Base-by-base conservation (phyloP, 2,329 filamentous ascomycete species). In the Dactylellina parvicollis region DNA sequence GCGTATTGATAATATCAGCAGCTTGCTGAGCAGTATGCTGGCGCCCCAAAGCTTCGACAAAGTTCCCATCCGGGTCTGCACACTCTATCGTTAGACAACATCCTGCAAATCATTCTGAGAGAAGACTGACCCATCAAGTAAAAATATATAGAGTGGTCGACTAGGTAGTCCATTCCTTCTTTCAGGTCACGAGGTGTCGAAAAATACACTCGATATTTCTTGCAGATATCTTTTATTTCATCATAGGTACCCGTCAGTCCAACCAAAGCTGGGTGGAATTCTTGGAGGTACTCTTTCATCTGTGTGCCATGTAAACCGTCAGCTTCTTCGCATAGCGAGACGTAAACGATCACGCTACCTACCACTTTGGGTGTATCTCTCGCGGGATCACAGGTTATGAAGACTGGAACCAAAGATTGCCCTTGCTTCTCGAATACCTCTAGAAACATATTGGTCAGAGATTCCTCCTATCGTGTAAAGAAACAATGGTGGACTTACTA, bases 61-160 rank as follows among this genome's bases (percentile, higher is more conserved):
- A 99, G 81, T 99, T 93, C 18, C 94, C 94, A 77, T 98, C 93
- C 0, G 95, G 95, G 80, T 98, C 95, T 88, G 78, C 24, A 62
- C 4, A 14, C 16, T 28, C n/a, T 24, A n/a, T 30, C 12, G 54
- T 67, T 30, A 69, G 69, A 10, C 22, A 34, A 30, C 7, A 8
- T 64, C 28, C 8, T 5, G 8, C 8, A 8, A 14, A 28, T 28
- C 16, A 28, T 20, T 26, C 30, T 26, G 20, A 28, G 5, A 9
- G 40, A 16, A n/a, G 18, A 16, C 20, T 42, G 2, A 88, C 86
- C 87, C 95, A 99, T 99, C 77, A 99, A 83, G 81, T 99, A 99
- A 79, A 99, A 99, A 85, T 99, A 99, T 77, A 99, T 99, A 81
- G 92, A 97, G 83, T 99, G 95, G 81, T 99, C 95, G 10, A 99